Conservation (phyloP, 176 grass and related monocot genomes). For the Echinochloa phyllopogon region DNA sequence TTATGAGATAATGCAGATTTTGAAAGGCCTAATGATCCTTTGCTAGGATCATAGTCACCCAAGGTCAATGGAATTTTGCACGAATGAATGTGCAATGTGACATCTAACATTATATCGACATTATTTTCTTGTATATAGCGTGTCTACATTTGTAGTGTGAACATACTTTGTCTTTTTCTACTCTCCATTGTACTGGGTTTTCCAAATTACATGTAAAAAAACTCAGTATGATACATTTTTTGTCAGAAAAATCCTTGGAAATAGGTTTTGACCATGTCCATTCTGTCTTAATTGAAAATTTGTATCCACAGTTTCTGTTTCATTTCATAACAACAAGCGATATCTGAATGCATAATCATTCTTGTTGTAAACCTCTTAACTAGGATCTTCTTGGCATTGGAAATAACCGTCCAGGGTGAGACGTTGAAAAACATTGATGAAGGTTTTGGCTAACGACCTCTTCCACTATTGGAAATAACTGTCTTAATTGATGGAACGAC, state of each 20-base stretch:
- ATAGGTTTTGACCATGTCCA: not conserved
- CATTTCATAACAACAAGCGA: slow-evolving; percentile 6
- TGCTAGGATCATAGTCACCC: not conserved
- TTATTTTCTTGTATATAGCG: not conserved
- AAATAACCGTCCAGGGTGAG: slow-evolving; percentile 54
- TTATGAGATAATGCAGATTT: not conserved
- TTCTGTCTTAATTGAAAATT: not conserved
- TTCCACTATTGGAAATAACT: slow-evolving; percentile 19
- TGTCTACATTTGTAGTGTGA: no score
- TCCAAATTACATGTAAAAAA: not conserved
- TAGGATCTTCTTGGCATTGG: slow-evolving; percentile 95
- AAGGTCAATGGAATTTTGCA: not conserved
- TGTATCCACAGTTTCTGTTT: not conserved
- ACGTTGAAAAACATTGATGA: not conserved
- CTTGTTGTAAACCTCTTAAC: not conserved
- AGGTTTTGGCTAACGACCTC: slow-evolving; percentile 7
- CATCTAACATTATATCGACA: not conserved
- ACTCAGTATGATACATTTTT: no score
- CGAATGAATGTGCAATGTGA: no score
- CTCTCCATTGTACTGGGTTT: not conserved
- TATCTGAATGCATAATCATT: not conserved
- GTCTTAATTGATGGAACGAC: no score
- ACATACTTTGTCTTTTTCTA: not conserved
- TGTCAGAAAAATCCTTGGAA: not conserved
- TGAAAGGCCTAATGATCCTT: not conserved